Base-by-base conservation (phyloP, 257 asterid species). In the Craterostigma plantagineum region DNA sequence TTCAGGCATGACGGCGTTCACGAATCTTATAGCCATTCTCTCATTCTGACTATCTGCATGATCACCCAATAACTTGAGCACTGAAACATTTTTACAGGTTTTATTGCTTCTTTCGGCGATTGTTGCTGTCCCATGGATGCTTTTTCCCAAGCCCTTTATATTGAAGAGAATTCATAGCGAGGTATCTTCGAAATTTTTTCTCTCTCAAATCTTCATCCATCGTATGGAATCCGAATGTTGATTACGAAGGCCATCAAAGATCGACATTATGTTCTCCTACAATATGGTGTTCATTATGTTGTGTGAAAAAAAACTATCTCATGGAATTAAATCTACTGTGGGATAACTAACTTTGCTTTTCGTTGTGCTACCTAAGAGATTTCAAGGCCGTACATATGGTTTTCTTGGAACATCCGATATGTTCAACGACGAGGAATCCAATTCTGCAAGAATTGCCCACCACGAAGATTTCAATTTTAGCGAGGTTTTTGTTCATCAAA, bases 401-500 rank as follows among this genome's bases (percentile, higher is more conserved):
- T 66, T 80, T 38, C 79, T 84, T 65, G 84, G 90, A 64, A 70
- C 81, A 63, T 74, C 93, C 10, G 93, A 84, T 50, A 53, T 66
- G 77, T 72, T 69, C 59, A 47, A 37, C 65, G 91, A 76, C 0
- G 93, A 80, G 56, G 87, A 84, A 55, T 90, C 90, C 40, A 93
- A 61, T 61, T 84, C 78, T 38, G 78, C 80, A 1, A 72, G 96
- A 63, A 77, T 64, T 11, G 64, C 60, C 14, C 79, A 48, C 55
- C 64, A 48, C 18, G 98, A 76, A 54, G 94, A 75, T 14, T 87
- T 87, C 59, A 70, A 87, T 44, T 87, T 87, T 12, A 74, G 90
- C 68, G 98, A 87, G 72, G 79, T 76, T 42, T 79, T 87, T 62
- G 98, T 87, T 73, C 98, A 87, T 68, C 98, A 87, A 64, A 72